phyloP scores from a whole-genome alignment of 73 alveolate species.

The Uronychia binucleata region DNA sequence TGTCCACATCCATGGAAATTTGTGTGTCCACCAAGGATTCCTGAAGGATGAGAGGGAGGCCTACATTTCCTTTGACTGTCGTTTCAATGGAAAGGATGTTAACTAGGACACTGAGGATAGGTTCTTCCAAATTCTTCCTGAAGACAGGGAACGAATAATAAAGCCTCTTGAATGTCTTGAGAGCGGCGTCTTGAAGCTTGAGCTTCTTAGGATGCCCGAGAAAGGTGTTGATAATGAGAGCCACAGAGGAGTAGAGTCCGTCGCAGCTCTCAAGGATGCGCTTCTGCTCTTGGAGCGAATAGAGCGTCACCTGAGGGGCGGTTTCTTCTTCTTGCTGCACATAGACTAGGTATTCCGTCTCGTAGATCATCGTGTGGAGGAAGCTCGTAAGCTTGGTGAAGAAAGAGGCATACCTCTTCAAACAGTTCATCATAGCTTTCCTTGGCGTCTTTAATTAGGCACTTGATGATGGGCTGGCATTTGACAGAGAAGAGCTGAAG shows the following conservation, averaged over 20 bases:
- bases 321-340: conserved; percentile 15
- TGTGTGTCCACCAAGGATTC: not conserved
- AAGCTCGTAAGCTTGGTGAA: conserved; percentile 18
- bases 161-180: conserved; percentile 32
- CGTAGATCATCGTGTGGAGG: conserved; percentile 31
- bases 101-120: conserved; percentile 39
- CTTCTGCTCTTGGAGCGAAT: conserved; percentile 20
- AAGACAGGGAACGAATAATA: conserved; percentile 36
- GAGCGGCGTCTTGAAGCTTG: conserved; percentile 16
- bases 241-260: conserved; percentile 58
- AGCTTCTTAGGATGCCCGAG: conserved; percentile 17
- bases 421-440: conserved; percentile 5
- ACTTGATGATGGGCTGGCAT: conserved; percentile 39
- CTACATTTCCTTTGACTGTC: not conserved
- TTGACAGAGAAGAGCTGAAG: conserved; percentile 35
- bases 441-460: conserved; percentile 26
- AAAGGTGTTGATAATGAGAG: conserved; percentile 53
- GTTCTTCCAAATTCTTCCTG: conserved; percentile 57
- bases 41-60: not conserved
- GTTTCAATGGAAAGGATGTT: conserved; percentile 15
- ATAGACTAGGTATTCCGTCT: conserved; percentile 32
- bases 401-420: conserved; percentile 1
- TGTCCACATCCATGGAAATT: conserved; percentile 18
- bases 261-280: conserved; percentile 38
- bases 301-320: not conserved